A percentile compares a stretch with the other conserved stretches of the same genome.
Conservation (phyloP, 2,329 filamentous ascomycete genomes). For the Ophiocordyceps australis region DNA sequence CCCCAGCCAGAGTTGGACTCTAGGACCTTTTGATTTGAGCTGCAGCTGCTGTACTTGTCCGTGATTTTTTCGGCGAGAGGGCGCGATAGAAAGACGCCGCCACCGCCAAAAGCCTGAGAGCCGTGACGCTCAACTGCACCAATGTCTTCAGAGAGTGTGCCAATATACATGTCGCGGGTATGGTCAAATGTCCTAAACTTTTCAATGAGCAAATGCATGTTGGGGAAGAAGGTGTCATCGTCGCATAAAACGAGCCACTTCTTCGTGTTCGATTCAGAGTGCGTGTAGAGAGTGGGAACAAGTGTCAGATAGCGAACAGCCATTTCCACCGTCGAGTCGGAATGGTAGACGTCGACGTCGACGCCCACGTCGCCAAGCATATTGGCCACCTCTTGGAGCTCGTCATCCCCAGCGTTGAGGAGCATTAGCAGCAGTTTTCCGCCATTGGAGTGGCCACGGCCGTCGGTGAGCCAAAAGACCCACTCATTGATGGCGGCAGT, state of each 20-base stretch:
- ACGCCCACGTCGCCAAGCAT: constrained; percentile 29
- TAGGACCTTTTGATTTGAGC: constrained; percentile 28
- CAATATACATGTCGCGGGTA: constrained; percentile 35
- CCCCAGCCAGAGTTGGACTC: constrained; percentile 25
- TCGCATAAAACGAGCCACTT: constrained; percentile 46
- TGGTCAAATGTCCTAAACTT: constrained; percentile 33
- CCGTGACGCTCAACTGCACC: constrained; percentile 41
- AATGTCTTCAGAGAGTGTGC: constrained; percentile 42
- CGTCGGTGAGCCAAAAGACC: constrained; percentile 41
- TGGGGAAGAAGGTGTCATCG: constrained; percentile 48
- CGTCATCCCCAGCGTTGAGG: constrained; percentile 29
- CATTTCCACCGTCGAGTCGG: constrained; percentile 34
- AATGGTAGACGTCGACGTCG: constrained; percentile 37
- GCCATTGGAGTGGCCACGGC: constrained; percentile 34
- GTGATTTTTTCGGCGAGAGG: constrained; percentile 26
- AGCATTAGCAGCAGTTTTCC: constrained; percentile 36
- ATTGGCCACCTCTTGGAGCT: constrained; percentile 29
- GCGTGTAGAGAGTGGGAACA: constrained; percentile 33
- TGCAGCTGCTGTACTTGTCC: constrained; percentile 24
- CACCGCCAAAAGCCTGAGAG: constrained; percentile 45
- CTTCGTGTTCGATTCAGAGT: constrained; percentile 25
- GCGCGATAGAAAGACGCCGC: constrained; percentile 41
- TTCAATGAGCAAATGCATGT: constrained; percentile 32
- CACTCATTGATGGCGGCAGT: constrained; percentile 38
- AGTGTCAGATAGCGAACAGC: constrained; percentile 38